A percentile compares a stretch with the other conserved stretches of the same genome.
Evolutionary conservation across 1,284 basidiomycete genomes (phyloP).

Genomic region (Apiotrichum brassicae): DNA sequence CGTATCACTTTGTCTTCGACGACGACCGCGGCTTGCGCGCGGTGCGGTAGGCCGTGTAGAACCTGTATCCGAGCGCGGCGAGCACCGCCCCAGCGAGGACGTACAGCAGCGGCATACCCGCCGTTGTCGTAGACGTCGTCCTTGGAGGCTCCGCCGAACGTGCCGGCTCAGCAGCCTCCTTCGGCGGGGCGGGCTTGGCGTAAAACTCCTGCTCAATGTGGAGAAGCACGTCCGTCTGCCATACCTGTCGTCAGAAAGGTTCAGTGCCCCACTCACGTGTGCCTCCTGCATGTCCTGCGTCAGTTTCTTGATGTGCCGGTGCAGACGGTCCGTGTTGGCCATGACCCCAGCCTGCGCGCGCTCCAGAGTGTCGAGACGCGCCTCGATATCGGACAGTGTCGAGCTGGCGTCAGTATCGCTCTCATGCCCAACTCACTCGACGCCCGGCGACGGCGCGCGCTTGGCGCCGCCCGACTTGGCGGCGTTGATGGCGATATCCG

Average conservation of each 20-base stretch:
- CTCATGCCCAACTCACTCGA: background rate
- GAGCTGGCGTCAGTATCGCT: background rate
- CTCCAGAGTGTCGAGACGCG: constrained; percentile 2
- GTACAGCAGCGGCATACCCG: too few species aligned
- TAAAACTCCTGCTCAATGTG: constrained; percentile 58
- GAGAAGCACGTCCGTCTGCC: constrained; percentile 48
- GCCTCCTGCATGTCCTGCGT: background rate
- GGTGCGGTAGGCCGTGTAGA: too few species aligned
- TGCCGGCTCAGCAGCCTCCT: background rate
- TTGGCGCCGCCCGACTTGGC: background rate
- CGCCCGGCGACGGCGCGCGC: background rate
- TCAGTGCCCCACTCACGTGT: background rate
- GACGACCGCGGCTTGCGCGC: too few species aligned
- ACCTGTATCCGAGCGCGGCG: background rate
- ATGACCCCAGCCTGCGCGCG: background rate
- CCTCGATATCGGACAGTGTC: background rate
- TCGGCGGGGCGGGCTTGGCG: background rate
- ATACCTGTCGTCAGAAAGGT: constrained; percentile 26
- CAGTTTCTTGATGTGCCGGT: background rate
- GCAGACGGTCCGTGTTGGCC: background rate
- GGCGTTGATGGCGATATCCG: constrained; percentile 19
- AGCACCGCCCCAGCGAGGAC: background rate
- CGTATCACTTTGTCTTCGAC: too few species aligned
- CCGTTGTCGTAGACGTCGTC: too few species aligned
- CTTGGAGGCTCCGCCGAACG: too few species aligned